Evolutionary conservation across 345 rosid species (phyloP), one percentile per base, ranked within the genome.

Genomic region (Salix suchowensis): DNA sequence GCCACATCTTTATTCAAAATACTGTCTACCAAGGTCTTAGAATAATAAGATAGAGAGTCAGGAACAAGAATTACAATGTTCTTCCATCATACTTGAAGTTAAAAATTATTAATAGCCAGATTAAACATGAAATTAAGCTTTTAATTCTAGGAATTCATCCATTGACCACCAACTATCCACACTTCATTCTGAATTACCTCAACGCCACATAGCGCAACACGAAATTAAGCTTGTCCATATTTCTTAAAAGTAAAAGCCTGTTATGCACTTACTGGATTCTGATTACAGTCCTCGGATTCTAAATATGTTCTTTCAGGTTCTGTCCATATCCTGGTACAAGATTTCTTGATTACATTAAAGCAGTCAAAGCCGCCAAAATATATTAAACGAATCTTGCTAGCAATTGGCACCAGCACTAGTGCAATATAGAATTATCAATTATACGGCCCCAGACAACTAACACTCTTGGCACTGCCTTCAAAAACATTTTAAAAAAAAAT

Each of bases 311-410:
- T 65, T 68, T 87, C 80, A 34, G 87, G 87, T 64, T 79, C 68
- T 18, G 34, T 74, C 90, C 89, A 86, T 76, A 82, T 82, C 84
- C 87, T 88, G 87, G 68, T 21, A 68, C 75, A 78, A 68, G 16
- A 74, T 14, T 50, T 66, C 50, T 58, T 39, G 15, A 48, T 81
- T 68, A 11, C 3, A n/a, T 55, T 55, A n/a, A 55, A 55, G 24
- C 8, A 55, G 61, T 55, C n/a, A n/a, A 55, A 55, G 24, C 8
- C n/a, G 61, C 23, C 61, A 30, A 23, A 18, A 61, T 8, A 26
- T 6, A 74, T 39, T 24, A 21, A 37, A 21, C 4, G 52, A 30
- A 76, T 67, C 65, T 37, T 52, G 18, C 78, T 55, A 60, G 30
- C 13, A 46, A 21, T 39, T 39, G 78, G 26, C 32, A 54, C 58